Conservation (phyloP, 2,329 filamentous ascomycete species). For the Coniochaeta pulveracea region DNA sequence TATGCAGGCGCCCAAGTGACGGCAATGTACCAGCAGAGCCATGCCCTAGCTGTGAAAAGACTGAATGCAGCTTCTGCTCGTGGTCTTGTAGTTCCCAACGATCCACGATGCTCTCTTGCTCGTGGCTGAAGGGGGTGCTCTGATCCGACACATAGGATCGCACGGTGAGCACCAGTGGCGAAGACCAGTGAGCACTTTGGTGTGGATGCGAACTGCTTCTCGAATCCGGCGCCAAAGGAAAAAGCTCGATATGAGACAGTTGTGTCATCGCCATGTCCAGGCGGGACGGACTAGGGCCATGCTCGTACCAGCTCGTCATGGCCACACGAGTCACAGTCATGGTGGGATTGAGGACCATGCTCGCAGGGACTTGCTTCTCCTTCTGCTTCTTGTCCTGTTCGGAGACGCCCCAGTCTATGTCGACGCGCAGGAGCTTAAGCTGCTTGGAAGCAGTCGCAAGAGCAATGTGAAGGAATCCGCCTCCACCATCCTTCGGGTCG, state of each 20-base stretch:
- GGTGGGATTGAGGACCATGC: conserved; percentile 35
- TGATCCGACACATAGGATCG: conserved; percentile 50
- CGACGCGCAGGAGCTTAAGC: conserved; percentile 61
- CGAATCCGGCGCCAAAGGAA: conserved; percentile 52
- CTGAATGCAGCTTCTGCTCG: conserved; percentile 56
- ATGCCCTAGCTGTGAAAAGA: conserved; percentile 57
- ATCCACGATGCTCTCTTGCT: conserved; percentile 63
- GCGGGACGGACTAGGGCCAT: conserved; percentile 28
- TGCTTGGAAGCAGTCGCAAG: conserved; percentile 60
- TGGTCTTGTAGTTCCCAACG: conserved; percentile 69
- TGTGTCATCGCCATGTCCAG: conserved; percentile 43
- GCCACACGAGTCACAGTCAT: conserved; percentile 45
- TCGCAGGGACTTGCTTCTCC: conserved; percentile 39
- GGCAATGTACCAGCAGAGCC: conserved; percentile 39
- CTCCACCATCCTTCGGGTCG: conserved; percentile 21
- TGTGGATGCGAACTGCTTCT: not conserved
- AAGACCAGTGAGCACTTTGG: conserved; percentile 41
- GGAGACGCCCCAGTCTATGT: conserved; percentile 70
- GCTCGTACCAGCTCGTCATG: conserved; percentile 44
- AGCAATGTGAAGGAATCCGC: conserved; percentile 41
- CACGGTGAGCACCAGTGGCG: conserved; percentile 56
- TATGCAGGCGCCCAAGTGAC: conserved; percentile 36
- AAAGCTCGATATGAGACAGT: conserved; percentile 64
- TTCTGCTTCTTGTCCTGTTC: conserved; percentile 39
- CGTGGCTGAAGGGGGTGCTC: conserved; percentile 47